Evolutionary conservation across 805 yeast genomes (phyloP).

Genomic region (Pichia cabralensis): DNA sequence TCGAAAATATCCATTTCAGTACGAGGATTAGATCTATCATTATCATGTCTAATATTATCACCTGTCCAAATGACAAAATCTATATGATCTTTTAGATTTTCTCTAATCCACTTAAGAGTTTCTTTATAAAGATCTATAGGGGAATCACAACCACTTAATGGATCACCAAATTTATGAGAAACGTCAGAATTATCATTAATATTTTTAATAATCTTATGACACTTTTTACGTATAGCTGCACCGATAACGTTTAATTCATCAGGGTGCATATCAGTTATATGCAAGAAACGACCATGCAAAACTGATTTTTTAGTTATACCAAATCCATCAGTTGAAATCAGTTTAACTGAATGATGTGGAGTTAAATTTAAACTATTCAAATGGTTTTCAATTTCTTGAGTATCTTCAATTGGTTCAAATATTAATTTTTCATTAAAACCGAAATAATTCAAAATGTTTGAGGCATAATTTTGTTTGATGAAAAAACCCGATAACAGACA

Average conservation of each 20-base stretch:
- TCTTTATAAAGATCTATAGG: slow-evolving; percentile 51
- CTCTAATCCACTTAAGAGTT: slow-evolving; percentile 58
- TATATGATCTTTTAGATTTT: slow-evolving; percentile 59
- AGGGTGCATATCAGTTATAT: slow-evolving; percentile 81
- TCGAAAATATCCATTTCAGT: slow-evolving; percentile 62
- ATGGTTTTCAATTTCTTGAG: slow-evolving; percentile 21
- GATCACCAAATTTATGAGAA: slow-evolving; percentile 67
- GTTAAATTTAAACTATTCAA: slow-evolving; percentile 30
- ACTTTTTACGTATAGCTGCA: slow-evolving; percentile 35
- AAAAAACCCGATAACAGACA: too few relatives aligned
- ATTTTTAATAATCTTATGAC: slow-evolving; percentile 41
- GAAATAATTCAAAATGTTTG: too few relatives aligned
- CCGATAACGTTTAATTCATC: slow-evolving; percentile 57
- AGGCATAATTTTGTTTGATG: too few relatives aligned
- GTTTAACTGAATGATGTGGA: slow-evolving; percentile 29
- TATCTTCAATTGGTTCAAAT: too few relatives aligned
- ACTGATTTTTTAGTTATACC: slow-evolving; percentile 9
- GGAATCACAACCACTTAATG: slow-evolving; percentile 69
- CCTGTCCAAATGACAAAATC: slow-evolving; percentile 91
- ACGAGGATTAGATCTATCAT: slow-evolving; percentile 66
- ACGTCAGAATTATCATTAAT: slow-evolving; percentile 26
- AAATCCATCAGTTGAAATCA: not conserved
- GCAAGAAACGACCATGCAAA: slow-evolving; percentile 72
- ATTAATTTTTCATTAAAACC: too few relatives aligned
- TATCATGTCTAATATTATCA: slow-evolving; percentile 78